Conservation (phyloP, 1,284 basidiomycete species). For the Rhizopogon hawkerae region DNA sequence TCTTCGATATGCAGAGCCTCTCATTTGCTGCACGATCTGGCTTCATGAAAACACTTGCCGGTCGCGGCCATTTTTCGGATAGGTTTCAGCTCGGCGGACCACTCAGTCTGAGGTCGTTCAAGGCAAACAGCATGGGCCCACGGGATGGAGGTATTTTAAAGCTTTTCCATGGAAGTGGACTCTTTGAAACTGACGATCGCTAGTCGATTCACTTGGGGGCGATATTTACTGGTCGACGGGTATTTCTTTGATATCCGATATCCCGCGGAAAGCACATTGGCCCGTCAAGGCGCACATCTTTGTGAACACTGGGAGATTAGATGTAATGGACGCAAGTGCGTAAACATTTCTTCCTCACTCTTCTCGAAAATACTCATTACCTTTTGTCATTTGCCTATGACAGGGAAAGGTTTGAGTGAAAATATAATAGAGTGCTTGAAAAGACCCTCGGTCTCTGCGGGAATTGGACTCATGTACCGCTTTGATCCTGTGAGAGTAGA, state of each 20-base stretch:
- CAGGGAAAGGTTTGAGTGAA: conserved; percentile 35
- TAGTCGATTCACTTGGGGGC: conserved; percentile 80
- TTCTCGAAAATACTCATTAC: conserved; percentile 1
- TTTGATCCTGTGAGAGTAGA: conserved; percentile 83
- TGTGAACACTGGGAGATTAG: conserved; percentile 81
- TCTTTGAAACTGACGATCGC: background rate
- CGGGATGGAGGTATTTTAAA: conserved; percentile 51
- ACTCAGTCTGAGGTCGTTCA: conserved; percentile 82
- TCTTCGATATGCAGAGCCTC: conserved; percentile 38
- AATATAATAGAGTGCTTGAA: conserved; percentile 32
- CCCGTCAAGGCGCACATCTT: conserved; percentile 83
- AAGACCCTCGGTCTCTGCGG: conserved; percentile 68
- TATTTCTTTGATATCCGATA: conserved; percentile 69
- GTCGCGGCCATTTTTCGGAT: conserved; percentile 62
- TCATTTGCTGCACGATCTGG: conserved; percentile 61
- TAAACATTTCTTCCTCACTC: background rate
- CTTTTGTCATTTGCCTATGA: background rate
- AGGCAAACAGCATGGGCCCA: conserved; percentile 77
- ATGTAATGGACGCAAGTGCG: conserved; percentile 53
- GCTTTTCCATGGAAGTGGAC: background rate
- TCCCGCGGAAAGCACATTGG: conserved; percentile 78
- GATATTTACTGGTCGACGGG: conserved; percentile 85
- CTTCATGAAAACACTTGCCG: conserved; percentile 46
- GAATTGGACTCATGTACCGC: conserved; percentile 85
- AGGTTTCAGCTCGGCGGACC: conserved; percentile 93